A percentile compares a stretch with the other conserved stretches of the same genome.
Evolutionary conservation across 1,284 basidiomycete species (phyloP).

Genomic region (Cutaneotrichosporon mucoides): DNA sequence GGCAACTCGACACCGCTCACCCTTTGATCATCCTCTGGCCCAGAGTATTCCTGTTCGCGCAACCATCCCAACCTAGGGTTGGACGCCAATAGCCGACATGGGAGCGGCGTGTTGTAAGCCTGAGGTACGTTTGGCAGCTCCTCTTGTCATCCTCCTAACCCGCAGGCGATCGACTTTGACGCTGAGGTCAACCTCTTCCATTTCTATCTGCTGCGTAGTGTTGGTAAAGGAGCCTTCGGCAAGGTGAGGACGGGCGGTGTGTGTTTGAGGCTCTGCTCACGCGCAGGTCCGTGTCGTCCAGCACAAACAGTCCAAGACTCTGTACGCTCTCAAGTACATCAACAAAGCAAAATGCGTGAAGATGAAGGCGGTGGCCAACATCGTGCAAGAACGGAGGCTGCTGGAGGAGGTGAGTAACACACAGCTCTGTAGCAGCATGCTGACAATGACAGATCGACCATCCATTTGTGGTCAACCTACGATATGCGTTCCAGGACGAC

Average conservation of each 20-base stretch:
- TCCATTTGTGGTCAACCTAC: conserved; percentile 87
- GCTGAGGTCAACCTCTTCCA: conserved; percentile 96
- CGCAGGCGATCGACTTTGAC: conserved; percentile 93
- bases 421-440: background rate
- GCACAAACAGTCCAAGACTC: conserved; percentile 91
- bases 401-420: conserved; percentile 71
- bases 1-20: no score
- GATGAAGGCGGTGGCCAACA: conserved; percentile 96
- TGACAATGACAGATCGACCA: conserved; percentile 70
- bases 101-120: conserved; percentile 55
- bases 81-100: conserved; percentile 36
- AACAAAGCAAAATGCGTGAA: conserved; percentile 97
- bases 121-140: conserved; percentile 45
- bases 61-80: background rate
- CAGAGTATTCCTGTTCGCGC: background rate
- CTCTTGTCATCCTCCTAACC: background rate
- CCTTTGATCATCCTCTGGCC: no score
- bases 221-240: conserved; percentile 97
- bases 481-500: conserved; percentile 97
- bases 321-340: conserved; percentile 98
- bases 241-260: conserved; percentile 53
- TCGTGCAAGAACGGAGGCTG: conserved; percentile 87
- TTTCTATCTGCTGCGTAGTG: conserved; percentile 86
- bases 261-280: background rate
- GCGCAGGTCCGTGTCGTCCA: conserved; percentile 91